Evolutionary conservation across 2,329 filamentous ascomycete species (phyloP), one percentile per base, ranked within the genome.

Genomic region (Aspergillus puulaauensis): DNA sequence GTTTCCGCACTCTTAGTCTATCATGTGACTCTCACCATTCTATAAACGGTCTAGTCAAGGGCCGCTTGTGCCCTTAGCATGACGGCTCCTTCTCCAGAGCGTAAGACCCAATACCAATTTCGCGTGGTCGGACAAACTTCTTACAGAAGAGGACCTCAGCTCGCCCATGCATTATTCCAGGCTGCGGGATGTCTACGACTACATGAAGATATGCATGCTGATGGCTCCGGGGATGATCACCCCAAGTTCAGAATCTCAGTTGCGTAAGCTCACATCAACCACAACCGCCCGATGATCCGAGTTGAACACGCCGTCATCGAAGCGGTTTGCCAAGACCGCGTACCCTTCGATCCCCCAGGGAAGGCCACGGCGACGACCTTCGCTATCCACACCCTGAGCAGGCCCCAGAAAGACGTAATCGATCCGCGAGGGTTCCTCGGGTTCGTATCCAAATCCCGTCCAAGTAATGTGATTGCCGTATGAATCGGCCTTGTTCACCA

Each of bases 261-360:
- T 41, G 52, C 46, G 46, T 49, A 76, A 61, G 4, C 63, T 61
- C 23, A 73, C 69, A 74, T 86, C 83, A 2, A 78, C 80, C 46
- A 86, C 78, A 5, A 86, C 83, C 46, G 79, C 81, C 46, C 82
- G 74, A 67, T 86, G 84, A 65, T 86, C 84, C 57, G 81, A 85
- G 55, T 73, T 76, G 63, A 76, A 82, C 3, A 85, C 71, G 2
- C 77, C 79, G 63, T 84, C 80, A 45, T 86, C 83, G 62, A 85
- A 86, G 46, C 69, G 67, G 62, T 83, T 86, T 9, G 75, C 69
- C 48, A 86, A 64, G 3, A 85, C 82, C 8, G 78, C 77, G 68
- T 82, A 85, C 3, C 74, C 79, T 58, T 76, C 69, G 3, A 80
- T 71, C 33, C 58, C 64, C 78, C 81, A 82, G 6, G 64, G 65